Conservation (phyloP, 345 rosid species). For the Heritiera fomes region DNA sequence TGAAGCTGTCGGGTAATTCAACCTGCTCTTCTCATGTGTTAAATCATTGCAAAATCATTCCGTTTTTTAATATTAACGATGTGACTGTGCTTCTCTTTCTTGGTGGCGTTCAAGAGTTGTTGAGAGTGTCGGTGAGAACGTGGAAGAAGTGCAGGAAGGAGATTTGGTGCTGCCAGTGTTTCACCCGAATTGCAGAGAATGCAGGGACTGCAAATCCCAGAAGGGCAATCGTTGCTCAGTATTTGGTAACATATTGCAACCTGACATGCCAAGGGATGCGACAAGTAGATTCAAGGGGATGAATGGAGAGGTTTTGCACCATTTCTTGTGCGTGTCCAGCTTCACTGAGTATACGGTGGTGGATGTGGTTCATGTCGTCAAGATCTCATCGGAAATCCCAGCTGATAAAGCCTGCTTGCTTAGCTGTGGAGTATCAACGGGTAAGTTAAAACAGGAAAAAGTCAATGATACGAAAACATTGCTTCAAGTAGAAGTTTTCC, state of each 20-base stretch:
- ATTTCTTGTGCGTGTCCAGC: constrained; percentile 61
- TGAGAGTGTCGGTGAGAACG: constrained; percentile 71
- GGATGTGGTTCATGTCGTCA: constrained; percentile 55
- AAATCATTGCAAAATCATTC: not conserved
- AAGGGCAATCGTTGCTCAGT: constrained; percentile 55
- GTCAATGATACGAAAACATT: not conserved
- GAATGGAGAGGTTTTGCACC: constrained; percentile 53
- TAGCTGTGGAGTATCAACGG: constrained; percentile 65
- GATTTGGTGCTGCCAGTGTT: constrained; percentile 65
- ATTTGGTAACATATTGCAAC: not conserved
- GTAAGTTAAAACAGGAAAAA: constrained; percentile 24
- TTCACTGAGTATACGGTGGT: constrained; percentile 72
- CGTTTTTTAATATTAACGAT: not conserved
- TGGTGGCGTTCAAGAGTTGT: constrained; percentile 43
- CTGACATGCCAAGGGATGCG: constrained; percentile 52
- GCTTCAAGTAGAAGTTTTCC: not conserved
- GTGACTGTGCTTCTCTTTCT: not conserved
- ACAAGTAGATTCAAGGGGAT: constrained; percentile 53
- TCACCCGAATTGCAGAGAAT: constrained; percentile 50
- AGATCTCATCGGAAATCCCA: constrained; percentile 41
- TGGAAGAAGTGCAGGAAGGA: constrained; percentile 55
- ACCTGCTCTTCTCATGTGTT: not conserved
- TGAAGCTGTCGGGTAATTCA: constrained; percentile 67
- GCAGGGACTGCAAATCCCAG: constrained; percentile 52
- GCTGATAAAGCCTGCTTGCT: constrained; percentile 57